phyloP scores from a whole-genome alignment of 352 stramenopile genomes.

The Pilasporangium apinafurcum region DNA sequence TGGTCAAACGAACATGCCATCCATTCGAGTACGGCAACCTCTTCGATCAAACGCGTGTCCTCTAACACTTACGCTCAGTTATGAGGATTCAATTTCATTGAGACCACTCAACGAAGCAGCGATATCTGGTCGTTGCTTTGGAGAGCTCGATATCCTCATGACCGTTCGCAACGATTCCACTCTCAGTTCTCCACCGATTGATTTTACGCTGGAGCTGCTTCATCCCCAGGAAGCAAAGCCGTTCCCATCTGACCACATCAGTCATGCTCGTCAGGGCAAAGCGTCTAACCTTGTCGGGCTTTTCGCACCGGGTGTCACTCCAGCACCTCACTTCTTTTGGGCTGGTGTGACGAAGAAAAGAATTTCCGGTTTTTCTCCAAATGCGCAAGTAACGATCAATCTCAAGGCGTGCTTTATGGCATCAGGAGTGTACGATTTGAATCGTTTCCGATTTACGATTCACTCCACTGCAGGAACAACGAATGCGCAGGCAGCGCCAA shows the following conservation, averaged over 20 bases:
- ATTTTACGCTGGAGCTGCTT: conserved; percentile 77
- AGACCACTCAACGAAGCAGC: conserved; percentile 3
- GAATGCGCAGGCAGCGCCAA: conserved; percentile 9
- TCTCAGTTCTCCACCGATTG: conserved; percentile 40
- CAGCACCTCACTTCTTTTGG: conserved; percentile 76
- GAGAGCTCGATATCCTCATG: conserved; percentile 67
- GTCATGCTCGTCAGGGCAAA: background rate
- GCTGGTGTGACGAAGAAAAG: conserved; percentile 70
- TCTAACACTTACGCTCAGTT: conserved; percentile 65
- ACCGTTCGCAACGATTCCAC: conserved; percentile 63
- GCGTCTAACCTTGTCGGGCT: conserved; percentile 1
- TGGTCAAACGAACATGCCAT: conserved; percentile 60
- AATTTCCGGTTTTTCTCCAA: conserved; percentile 41
- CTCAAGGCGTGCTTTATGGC: conserved; percentile 70
- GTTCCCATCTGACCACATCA: conserved; percentile 2
- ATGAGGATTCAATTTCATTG: conserved; percentile 31
- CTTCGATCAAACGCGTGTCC: conserved; percentile 42
- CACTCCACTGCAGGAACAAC: conserved; percentile 7
- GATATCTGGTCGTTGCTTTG: conserved; percentile 26
- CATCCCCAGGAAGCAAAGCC: conserved; percentile 60
- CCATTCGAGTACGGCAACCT: conserved; percentile 48
- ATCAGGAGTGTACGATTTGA: conserved; percentile 77
- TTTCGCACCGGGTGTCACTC: conserved; percentile 3
- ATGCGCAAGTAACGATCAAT: conserved; percentile 31
- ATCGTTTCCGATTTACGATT: conserved; percentile 67